Evolutionary conservation across 1,284 basidiomycete species (phyloP).

Genomic region (Coriolopsis trogii): DNA sequence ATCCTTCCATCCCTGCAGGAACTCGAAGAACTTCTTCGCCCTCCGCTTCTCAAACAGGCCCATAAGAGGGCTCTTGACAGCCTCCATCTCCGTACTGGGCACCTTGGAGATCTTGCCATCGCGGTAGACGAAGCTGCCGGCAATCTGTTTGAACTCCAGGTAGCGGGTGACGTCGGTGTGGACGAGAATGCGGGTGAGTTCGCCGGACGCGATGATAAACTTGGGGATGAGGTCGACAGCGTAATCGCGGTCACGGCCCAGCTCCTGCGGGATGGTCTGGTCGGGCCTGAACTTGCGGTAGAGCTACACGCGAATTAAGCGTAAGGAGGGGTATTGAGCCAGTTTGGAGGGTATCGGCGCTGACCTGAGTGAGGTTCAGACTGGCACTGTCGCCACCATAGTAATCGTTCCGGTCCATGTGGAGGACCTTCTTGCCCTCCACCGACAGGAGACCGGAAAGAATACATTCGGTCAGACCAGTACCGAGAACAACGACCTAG

Average conservation of each 20-base stretch:
- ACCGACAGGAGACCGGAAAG: constrained; percentile 96
- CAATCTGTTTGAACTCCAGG: constrained; percentile 99
- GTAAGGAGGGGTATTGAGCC: constrained; percentile 12
- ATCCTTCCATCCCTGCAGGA: constrained; percentile 94
- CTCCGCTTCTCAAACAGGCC: constrained; percentile 98
- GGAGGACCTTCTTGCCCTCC: constrained; percentile 99
- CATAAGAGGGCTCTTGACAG: constrained; percentile 94
- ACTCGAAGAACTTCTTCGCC: constrained; percentile 99
- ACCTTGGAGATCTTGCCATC: constrained; percentile 98
- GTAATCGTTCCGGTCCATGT: constrained; percentile 99
- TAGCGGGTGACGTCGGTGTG: constrained; percentile 99
- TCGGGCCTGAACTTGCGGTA: constrained; percentile 94
- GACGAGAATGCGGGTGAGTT: constrained; percentile 97
- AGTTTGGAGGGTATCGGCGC: constrained; percentile 23
- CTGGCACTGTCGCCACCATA: constrained; percentile 98
- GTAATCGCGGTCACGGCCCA: constrained; percentile 95
- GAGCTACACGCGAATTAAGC: constrained; percentile 56
- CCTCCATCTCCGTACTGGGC: constrained; percentile 97
- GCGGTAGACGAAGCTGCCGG: constrained; percentile 96
- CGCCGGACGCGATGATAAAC: constrained; percentile 98
- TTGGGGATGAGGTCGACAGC: constrained; percentile 95
- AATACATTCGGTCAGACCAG: constrained; percentile 98
- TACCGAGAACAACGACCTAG: constrained; percentile 93
- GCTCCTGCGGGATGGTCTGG: constrained; percentile 70
- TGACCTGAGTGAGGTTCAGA: constrained; percentile 94